Evolutionary conservation across 345 rosid genomes (phyloP).

Genomic region (Populus tremula): DNA sequence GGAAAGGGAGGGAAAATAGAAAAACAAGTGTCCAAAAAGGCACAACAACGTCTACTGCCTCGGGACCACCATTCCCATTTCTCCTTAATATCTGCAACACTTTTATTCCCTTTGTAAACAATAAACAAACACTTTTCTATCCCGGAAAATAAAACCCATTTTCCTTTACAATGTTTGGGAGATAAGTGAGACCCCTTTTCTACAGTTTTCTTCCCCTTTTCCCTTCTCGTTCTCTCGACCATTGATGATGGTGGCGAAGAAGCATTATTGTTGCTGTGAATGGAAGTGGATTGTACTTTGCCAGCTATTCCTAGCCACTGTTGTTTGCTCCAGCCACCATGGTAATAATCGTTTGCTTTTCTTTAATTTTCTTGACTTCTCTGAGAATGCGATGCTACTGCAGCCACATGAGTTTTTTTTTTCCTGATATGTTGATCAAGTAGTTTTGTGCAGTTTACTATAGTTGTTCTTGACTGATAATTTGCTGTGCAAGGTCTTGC

Average conservation of each 20-base stretch:
- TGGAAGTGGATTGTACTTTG: slow-evolving; percentile 30
- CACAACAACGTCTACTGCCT: slow-evolving; percentile 26
- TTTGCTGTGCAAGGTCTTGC: background rate
- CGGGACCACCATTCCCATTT: slow-evolving; percentile 37
- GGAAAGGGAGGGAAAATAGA: no score
- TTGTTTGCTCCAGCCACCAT: slow-evolving; percentile 50
- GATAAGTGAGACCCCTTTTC: slow-evolving; percentile 7
- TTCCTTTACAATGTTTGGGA: background rate
- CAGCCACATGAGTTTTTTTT: no score
- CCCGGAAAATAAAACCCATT: background rate
- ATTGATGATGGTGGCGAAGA: slow-evolving; percentile 18
- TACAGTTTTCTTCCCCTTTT: slow-evolving; percentile 14
- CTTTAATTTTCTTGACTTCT: background rate
- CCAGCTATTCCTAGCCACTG: slow-evolving; percentile 38
- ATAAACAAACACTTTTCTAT: background rate
- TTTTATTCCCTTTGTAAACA: background rate
- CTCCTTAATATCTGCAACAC: slow-evolving; percentile 28
- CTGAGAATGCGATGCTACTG: background rate
- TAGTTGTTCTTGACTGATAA: background rate
- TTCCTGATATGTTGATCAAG: background rate
- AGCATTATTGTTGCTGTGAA: slow-evolving; percentile 13
- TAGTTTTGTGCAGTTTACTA: background rate
- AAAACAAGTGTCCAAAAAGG: background rate
- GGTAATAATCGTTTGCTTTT: slow-evolving; percentile 34
- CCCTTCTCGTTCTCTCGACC: background rate